Evolutionary conservation across 2,329 filamentous ascomycete genomes (phyloP).

Genomic region (Metarhizium robertsii): DNA sequence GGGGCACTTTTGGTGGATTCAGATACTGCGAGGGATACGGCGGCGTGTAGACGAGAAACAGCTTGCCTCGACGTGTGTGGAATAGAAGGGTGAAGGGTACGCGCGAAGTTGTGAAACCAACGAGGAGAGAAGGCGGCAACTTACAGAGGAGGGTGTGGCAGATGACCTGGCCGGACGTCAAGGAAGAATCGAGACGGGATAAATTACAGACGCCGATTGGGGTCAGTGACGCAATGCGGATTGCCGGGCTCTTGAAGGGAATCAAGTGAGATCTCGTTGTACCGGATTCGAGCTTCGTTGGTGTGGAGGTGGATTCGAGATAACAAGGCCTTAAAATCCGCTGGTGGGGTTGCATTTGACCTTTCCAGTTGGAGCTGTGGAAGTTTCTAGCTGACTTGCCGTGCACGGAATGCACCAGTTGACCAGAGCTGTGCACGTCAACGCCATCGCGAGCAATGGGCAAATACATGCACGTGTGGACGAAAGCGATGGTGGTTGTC

Average conservation of each 20-base stretch:
- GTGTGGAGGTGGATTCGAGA: background rate
- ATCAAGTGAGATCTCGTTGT: background rate
- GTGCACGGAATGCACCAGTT: no score
- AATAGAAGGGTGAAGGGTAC: background rate
- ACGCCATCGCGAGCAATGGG: no score
- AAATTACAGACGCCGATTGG: background rate
- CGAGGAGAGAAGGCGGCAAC: background rate
- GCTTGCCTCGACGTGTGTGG: background rate
- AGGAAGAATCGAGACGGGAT: background rate
- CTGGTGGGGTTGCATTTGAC: slow-evolving; percentile 2
- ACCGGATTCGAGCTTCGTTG: background rate
- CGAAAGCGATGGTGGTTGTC: no score
- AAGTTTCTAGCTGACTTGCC: slow-evolving; percentile 12
- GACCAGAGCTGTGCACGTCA: no score
- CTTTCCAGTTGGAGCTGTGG: slow-evolving; percentile 7
- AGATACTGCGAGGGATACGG: background rate
- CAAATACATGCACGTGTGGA: no score
- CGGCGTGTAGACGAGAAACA: background rate
- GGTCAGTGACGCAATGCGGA: background rate
- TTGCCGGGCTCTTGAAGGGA: background rate
- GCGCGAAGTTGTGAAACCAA: background rate
- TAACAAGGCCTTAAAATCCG: background rate
- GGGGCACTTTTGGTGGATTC: no score
- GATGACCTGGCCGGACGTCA: background rate
- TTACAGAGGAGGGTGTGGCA: background rate